Evolutionary conservation across 164 flowering plant genomes (phyloP).

Genomic region (Berberis thunbergii): DNA sequence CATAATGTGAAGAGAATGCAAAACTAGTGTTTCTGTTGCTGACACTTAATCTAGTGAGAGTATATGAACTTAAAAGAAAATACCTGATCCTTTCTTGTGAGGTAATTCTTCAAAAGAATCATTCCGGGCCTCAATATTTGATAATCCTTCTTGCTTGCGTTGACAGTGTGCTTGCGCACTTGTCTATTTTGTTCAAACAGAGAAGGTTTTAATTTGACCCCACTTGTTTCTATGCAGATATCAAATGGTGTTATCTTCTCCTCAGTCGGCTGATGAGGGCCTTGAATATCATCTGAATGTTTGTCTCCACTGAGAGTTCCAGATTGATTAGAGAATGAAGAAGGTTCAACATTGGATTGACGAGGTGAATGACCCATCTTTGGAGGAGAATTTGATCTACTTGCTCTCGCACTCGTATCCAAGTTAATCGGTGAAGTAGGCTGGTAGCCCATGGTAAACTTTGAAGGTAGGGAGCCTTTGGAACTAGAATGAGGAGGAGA

Average conservation of each 20-base stretch:
- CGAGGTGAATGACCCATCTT: too few relatives aligned
- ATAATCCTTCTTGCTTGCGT: slow-evolving; percentile 13
- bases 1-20: background rate
- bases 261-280: background rate
- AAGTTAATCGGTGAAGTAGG: too few relatives aligned
- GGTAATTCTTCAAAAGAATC: slow-evolving; percentile 46
- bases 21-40: background rate
- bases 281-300: background rate
- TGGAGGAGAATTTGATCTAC: too few relatives aligned
- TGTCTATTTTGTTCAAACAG: slow-evolving; percentile 37
- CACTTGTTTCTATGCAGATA: slow-evolving; percentile 29
- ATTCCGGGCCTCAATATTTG: slow-evolving; percentile 47
- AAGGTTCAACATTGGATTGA: too few relatives aligned
- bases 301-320: too few relatives aligned
- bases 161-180: slow-evolving; percentile 29
- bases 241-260: slow-evolving; percentile 22
- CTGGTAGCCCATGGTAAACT: too few relatives aligned
- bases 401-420: too few relatives aligned
- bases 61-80: background rate
- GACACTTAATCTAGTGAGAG: too few relatives aligned
- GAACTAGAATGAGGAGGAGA: too few relatives aligned
- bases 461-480: too few relatives aligned
- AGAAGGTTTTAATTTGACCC: slow-evolving; percentile 33
- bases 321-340: too few relatives aligned
- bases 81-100: slow-evolving; percentile 52